phyloP scores from a whole-genome alignment of 768 basidiomycete species.

The Suillus hirtellus region DNA sequence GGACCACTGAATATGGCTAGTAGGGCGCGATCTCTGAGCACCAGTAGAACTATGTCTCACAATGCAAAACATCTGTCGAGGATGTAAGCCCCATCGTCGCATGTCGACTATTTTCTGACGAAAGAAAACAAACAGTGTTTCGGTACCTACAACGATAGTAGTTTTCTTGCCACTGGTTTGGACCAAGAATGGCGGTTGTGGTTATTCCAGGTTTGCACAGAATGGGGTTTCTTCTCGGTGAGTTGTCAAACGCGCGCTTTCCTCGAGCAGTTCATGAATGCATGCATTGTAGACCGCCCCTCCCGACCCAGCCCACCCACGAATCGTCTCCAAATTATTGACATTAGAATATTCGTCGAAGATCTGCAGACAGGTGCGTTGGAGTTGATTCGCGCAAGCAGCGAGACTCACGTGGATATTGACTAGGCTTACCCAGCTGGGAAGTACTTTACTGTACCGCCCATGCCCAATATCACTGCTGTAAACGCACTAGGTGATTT shows the following conservation, averaged over 20 bases:
- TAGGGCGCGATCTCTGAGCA: slow-evolving; percentile 2
- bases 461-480: slow-evolving; percentile 72
- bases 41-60: slow-evolving; percentile 51
- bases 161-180: slow-evolving; percentile 61
- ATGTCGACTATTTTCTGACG: slow-evolving; percentile 1
- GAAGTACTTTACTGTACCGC: slow-evolving; percentile 68
- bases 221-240: slow-evolving; percentile 95
- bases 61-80: slow-evolving; percentile 54
- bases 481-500: slow-evolving; percentile 89
- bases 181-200: slow-evolving; percentile 83
- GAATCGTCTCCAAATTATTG: slow-evolving; percentile 78
- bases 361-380: slow-evolving; percentile 60
- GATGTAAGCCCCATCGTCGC: slow-evolving; percentile 39
- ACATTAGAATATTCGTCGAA: slow-evolving; percentile 71
- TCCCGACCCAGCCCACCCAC: slow-evolving; percentile 64
- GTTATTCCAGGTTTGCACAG: slow-evolving; percentile 89
- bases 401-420: not conserved
- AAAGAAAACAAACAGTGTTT: slow-evolving; percentile 61
- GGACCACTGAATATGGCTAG: slow-evolving; percentile 12
- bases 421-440: slow-evolving; percentile 76
- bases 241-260: slow-evolving; percentile 18
- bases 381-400: not conserved
- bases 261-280: not conserved
- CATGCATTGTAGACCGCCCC: slow-evolving; percentile 60
- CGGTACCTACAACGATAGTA: slow-evolving; percentile 71